These are phyloP conservation scores for Trichoderma sp. DNA, from an alignment of 2,329 filamentous ascomycete species.

Conservation along the genomic window DNA sequence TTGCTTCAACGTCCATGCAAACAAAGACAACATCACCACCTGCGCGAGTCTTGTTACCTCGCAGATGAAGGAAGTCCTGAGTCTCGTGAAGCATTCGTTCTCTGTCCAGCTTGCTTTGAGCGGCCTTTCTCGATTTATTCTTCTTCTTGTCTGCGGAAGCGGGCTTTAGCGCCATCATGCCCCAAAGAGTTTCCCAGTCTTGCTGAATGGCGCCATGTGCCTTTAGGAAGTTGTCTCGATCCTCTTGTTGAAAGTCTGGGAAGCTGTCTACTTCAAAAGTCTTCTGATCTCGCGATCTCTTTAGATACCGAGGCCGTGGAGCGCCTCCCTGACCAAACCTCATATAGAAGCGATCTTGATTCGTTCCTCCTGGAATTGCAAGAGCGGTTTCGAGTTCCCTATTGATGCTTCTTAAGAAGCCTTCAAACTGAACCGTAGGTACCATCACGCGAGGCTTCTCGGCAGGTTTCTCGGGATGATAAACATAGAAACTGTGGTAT, in stretches of 20 bases:
- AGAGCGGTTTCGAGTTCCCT: slow-evolving; percentile 57
- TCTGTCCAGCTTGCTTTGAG: slow-evolving; percentile 53
- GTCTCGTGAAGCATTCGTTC: slow-evolving; percentile 64
- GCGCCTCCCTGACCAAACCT: slow-evolving; percentile 62
- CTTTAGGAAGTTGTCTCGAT: slow-evolving; percentile 39
- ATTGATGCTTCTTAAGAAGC: slow-evolving; percentile 69
- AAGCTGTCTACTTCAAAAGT: slow-evolving; percentile 39
- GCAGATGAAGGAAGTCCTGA: slow-evolving; percentile 72
- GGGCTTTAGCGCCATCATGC: slow-evolving; percentile 32
- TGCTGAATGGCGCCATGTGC: slow-evolving; percentile 8
- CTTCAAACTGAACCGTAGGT: slow-evolving; percentile 65
- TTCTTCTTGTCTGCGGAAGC: slow-evolving; percentile 43
- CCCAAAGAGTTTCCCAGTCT: slow-evolving; percentile 31
- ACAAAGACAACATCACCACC: slow-evolving; percentile 63
- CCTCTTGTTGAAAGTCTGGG: slow-evolving; percentile 44
- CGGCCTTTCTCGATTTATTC: slow-evolving; percentile 50
- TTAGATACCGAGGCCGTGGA: slow-evolving; percentile 70
- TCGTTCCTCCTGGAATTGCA: slow-evolving; percentile 58
- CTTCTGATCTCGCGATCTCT: slow-evolving; percentile 54
- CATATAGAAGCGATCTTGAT: slow-evolving; percentile 60
- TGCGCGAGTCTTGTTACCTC: slow-evolving; percentile 13
- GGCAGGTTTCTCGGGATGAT: slow-evolving; percentile 52
- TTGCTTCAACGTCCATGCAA: slow-evolving; percentile 80
- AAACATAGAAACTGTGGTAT: slow-evolving; percentile 65
- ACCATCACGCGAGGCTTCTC: slow-evolving; percentile 68